Evolutionary conservation across 2,329 filamentous ascomycete species (phyloP).

Genomic region (Dothideomycetes sp.): DNA sequence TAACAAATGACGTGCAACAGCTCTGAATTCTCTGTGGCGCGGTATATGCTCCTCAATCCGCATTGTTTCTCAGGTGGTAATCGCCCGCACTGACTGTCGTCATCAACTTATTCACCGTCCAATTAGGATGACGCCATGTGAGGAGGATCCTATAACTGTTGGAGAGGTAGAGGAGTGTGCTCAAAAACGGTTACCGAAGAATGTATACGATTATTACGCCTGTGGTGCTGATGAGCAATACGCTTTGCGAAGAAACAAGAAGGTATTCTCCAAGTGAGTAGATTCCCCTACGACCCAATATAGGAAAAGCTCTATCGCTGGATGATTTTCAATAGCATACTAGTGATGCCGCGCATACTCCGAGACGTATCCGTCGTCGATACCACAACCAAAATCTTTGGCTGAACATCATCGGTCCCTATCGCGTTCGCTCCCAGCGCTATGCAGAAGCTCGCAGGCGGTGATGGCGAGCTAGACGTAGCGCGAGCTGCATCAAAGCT

Average conservation of each 20-base stretch:
- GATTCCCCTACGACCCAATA: neutral
- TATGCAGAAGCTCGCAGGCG: conserved; percentile 19
- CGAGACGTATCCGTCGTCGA: conserved; percentile 27
- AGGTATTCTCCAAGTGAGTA: conserved; percentile 3
- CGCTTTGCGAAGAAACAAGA: conserved; percentile 1
- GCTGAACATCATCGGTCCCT: conserved; percentile 25
- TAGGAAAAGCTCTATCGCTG: neutral
- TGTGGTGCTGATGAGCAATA: conserved; percentile 8
- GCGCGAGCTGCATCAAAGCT: conserved; percentile 15
- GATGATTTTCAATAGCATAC: conserved; percentile 8
- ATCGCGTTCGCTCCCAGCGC: conserved; percentile 22
- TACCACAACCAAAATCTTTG: conserved; percentile 35
- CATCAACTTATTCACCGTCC: no score
- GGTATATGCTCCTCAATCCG: no score
- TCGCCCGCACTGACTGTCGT: no score
- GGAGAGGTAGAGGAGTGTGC: conserved; percentile 6
- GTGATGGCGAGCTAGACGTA: conserved; percentile 19
- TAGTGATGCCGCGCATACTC: conserved; percentile 23
- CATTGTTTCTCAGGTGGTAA: no score
- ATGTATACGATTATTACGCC: conserved; percentile 8
- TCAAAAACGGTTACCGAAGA: conserved; percentile 3
- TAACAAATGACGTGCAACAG: no score
- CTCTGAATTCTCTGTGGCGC: no score
- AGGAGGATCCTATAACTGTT: conserved; percentile 6
- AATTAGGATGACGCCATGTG: no score